Evolutionary conservation across 1,139 yeast species (phyloP).

Genomic region (Maudiozyma humilis): DNA sequence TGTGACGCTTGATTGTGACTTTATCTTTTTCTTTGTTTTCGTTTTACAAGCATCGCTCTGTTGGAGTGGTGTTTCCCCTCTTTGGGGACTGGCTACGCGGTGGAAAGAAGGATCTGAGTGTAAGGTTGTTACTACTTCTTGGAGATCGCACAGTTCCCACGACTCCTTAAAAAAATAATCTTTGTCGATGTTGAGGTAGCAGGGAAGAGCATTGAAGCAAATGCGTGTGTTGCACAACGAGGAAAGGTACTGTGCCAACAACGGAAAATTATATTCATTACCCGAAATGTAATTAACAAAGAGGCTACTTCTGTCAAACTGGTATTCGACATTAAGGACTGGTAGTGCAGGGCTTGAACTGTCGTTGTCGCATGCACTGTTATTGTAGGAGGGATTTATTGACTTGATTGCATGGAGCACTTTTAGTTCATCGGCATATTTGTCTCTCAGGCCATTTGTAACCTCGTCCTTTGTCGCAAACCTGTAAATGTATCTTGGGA

Average conservation of each 20-base stretch:
- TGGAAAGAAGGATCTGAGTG: too few relatives aligned
- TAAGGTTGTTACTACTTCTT: too few relatives aligned
- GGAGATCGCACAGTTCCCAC: too few relatives aligned
- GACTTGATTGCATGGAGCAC: slow-evolving; percentile 37
- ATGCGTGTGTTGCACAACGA: slow-evolving; percentile 91
- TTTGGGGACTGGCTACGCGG: too few relatives aligned
- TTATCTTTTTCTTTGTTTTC: too few relatives aligned
- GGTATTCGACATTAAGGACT: slow-evolving; percentile 77
- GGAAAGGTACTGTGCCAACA: slow-evolving; percentile 82
- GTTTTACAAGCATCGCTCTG: too few relatives aligned
- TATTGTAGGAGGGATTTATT: slow-evolving; percentile 30
- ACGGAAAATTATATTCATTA: slow-evolving; percentile 85
- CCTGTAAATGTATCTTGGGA: too few relatives aligned
- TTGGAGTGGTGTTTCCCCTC: too few relatives aligned
- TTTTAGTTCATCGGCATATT: slow-evolving; percentile 38
- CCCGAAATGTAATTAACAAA: slow-evolving; percentile 72
- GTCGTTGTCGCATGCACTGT: background rate
- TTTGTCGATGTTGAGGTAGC: slow-evolving; percentile 27
- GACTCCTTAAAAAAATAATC: too few relatives aligned
- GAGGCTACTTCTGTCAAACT: slow-evolving; percentile 87
- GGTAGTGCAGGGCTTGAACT: slow-evolving; percentile 30
- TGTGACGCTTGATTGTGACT: too few relatives aligned
- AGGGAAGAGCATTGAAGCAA: slow-evolving; percentile 86
- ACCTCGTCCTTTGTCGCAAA: slow-evolving; percentile 35
- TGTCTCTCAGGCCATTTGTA: slow-evolving; percentile 31